Evolutionary conservation across 2,329 filamentous ascomycete species (phyloP).

Genomic region (Aspergillus pseudoterreus): DNA sequence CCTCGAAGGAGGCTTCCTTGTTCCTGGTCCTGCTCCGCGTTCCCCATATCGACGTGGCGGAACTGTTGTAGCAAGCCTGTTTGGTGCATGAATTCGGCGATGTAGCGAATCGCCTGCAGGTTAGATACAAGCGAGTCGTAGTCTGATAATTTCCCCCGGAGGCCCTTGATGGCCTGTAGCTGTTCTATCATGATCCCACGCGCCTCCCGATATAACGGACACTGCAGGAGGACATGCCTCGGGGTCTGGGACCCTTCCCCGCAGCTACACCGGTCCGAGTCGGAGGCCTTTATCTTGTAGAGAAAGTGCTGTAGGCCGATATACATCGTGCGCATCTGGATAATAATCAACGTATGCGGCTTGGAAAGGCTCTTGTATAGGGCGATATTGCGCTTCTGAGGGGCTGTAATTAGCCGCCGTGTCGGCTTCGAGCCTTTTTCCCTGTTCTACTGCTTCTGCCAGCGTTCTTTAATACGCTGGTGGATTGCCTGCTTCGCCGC

Average conservation of each 20-base stretch:
- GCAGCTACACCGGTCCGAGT: constrained; percentile 2
- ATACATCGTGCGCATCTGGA: constrained; percentile 7
- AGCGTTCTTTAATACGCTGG: too few relatives aligned
- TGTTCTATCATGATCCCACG: neutral
- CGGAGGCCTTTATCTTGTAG: constrained; percentile 5
- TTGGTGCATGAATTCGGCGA: neutral
- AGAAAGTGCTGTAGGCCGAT: constrained; percentile 10
- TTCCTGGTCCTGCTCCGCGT: neutral
- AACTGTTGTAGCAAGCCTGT: neutral
- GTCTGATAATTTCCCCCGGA: neutral
- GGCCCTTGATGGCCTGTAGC: too few relatives aligned
- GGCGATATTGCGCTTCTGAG: neutral
- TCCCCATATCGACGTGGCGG: neutral
- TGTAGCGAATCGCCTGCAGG: neutral
- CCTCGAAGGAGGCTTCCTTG: neutral
- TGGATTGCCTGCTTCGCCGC: too few relatives aligned
- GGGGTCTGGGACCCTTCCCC: constrained; percentile 5
- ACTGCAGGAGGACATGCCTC: neutral
- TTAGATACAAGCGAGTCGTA: neutral
- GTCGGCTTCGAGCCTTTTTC: neutral
- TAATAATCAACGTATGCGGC: neutral
- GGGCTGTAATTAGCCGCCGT: neutral
- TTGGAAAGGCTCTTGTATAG: constrained; percentile 4
- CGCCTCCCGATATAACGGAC: neutral
- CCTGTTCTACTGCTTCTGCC: too few relatives aligned